Conservation (phyloP, 768 basidiomycete species). For the Tricholoma terreum region DNA sequence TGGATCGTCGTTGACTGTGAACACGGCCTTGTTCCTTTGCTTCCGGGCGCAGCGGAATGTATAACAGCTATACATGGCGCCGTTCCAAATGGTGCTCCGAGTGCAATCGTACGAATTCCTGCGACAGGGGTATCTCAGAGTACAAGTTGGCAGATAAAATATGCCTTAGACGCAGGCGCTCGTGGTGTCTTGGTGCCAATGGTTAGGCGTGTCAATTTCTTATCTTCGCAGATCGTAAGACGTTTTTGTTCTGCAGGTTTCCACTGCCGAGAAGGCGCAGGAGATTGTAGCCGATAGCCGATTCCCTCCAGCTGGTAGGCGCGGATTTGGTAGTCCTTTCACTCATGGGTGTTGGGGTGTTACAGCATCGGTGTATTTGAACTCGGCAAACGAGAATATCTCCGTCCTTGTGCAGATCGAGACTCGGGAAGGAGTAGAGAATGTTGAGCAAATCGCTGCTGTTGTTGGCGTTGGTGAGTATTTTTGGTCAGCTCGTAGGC, state of each 20-base stretch:
- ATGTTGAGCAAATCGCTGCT: slow-evolving; percentile 54
- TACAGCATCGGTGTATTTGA: slow-evolving; percentile 48
- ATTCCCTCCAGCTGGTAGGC: slow-evolving; percentile 59
- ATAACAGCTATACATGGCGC: slow-evolving; percentile 52
- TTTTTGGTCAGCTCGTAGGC: slow-evolving; percentile 23
- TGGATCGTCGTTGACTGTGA: slow-evolving; percentile 71
- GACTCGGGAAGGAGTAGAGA: slow-evolving; percentile 54
- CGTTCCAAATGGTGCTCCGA: slow-evolving; percentile 42
- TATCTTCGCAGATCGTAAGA: not conserved
- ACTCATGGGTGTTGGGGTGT: slow-evolving; percentile 58
- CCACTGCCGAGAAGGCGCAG: slow-evolving; percentile 52
- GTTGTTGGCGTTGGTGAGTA: slow-evolving; percentile 60
- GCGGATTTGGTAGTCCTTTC: slow-evolving; percentile 66
- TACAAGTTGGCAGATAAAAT: slow-evolving; percentile 70
- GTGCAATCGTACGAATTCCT: slow-evolving; percentile 58
- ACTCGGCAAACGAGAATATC: slow-evolving; percentile 51
- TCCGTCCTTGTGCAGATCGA: slow-evolving; percentile 69
- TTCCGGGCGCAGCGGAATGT: slow-evolving; percentile 54
- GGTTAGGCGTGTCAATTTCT: slow-evolving; percentile 32
- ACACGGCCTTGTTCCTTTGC: slow-evolving; percentile 56
- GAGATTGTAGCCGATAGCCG: slow-evolving; percentile 55
- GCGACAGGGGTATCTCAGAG: slow-evolving; percentile 56
- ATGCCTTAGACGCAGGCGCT: slow-evolving; percentile 66
- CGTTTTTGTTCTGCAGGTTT: slow-evolving; percentile 37
- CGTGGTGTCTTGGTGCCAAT: slow-evolving; percentile 64